Evolutionary conservation across 2,329 filamentous ascomycete genomes (phyloP).

Genomic region (Penicillium griseofulvum): DNA sequence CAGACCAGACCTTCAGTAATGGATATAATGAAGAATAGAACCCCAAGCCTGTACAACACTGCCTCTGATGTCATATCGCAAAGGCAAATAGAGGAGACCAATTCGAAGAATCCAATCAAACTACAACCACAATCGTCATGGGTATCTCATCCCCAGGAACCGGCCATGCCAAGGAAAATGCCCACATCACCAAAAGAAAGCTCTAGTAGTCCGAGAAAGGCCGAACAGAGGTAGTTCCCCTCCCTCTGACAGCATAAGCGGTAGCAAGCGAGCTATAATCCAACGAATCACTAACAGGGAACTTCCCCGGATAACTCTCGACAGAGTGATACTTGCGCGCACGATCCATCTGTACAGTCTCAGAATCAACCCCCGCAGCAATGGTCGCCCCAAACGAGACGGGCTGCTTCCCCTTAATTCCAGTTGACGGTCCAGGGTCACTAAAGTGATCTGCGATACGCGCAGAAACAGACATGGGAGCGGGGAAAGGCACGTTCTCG

Average conservation of each 20-base stretch:
- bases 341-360: conserved; percentile 15
- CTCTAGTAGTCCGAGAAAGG: conserved; percentile 32
- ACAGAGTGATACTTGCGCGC: conserved; percentile 19
- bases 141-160: not conserved
- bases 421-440: conserved; percentile 5
- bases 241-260: conserved; percentile 23
- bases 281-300: conserved; percentile 32
- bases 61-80: not conserved
- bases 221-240: conserved; percentile 26
- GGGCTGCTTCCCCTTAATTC: not conserved
- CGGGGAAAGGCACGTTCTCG: not conserved
- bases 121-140: not conserved
- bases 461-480: not conserved
- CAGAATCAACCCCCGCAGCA: conserved; percentile 1
- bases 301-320: conserved; percentile 34
- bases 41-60: not conserved
- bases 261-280: conserved; percentile 28
- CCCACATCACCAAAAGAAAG: too few relatives aligned
- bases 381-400: conserved; percentile 6
- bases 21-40: not conserved
- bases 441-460: conserved; percentile 3
- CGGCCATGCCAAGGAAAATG: too few relatives aligned
- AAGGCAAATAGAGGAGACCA: not conserved
- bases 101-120: not conserved
- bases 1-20: not conserved